Base-by-base conservation (phyloP, 768 basidiomycete genomes). In the Pholiota microspora region DNA sequence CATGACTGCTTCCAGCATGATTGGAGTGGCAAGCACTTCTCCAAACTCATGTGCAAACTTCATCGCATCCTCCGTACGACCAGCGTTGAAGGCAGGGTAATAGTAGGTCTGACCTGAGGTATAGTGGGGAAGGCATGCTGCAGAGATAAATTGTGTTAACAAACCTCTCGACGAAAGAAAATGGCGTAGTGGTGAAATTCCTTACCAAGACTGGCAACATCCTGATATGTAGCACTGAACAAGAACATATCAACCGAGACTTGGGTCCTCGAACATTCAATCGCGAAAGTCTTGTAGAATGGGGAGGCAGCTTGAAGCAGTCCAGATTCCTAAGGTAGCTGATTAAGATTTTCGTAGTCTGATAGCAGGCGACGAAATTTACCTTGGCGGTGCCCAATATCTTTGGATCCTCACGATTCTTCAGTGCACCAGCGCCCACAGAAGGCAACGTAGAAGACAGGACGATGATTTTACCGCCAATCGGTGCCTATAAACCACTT, bases 181-280 rank as follows among this genome's bases (percentile, higher is more conserved):
- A n/a, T n/a, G n/a, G n/a, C n/a, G n/a, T n/a, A n/a, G n/a, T n/a
- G n/a, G n/a, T n/a, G n/a, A n/a, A 15, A 3, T 21, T 25, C 58
- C 80, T 45, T 66, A 92, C 94, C 88, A 15, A 99, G 79, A 56
- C 86, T 94, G 1, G 97, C 94, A 40, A 98, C 93, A 71, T 98
- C 97, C 62, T 95, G 94, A 67, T 98, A 99, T 16, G 80, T 77
- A 7, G 93, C 80, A 60, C 92, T 92, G 77, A 98, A 98, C 54
- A 99, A 77, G 86, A 98, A 98, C 96, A 99, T 98, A 69, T 98
- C 96, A 55, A 98, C 96, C 0, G 94, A 93, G 42, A 99, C 92
- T 70, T 98, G 97, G 4, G 92, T 87, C 54, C 95, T 85, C 10
- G 96, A 98, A 68, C 96, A 98, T 62, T 98, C 97, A 64, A 98